Evolutionary conservation across 495 filamentous ascomycete genomes (phyloP).

Genomic region (Xylaria grammica): DNA sequence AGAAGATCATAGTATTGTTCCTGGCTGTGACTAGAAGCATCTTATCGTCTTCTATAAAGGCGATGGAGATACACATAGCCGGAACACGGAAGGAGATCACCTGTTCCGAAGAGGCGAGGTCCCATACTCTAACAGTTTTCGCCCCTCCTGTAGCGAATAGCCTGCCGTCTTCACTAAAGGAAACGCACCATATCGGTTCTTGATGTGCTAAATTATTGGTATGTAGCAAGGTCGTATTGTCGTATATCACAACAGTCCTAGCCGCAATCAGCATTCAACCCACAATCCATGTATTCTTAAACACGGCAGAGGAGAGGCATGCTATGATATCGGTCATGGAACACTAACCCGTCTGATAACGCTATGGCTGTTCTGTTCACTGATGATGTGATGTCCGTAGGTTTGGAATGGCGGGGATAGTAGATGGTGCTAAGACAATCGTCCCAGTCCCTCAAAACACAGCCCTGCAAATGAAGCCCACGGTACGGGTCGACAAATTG

Average conservation of each 20-base stretch:
- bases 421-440: conserved; percentile 35
- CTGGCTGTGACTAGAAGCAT: conserved; percentile 27
- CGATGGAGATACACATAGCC: conserved; percentile 24
- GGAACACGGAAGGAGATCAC: conserved; percentile 25
- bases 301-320: too few relatives aligned
- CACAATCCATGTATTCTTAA: neutral
- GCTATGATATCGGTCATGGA: too few relatives aligned
- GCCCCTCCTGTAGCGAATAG: conserved; percentile 28
- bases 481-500: conserved; percentile 26
- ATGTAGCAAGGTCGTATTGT: conserved; percentile 30
- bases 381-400: conserved; percentile 6
- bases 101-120: conserved; percentile 23
- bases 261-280: neutral
- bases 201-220: conserved; percentile 25
- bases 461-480: conserved; percentile 29
- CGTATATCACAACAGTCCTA: conserved; percentile 30
- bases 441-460: conserved; percentile 30
- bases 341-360: conserved; percentile 6
- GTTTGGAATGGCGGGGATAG: conserved; percentile 25
- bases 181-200: conserved; percentile 26
- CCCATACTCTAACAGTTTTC: conserved; percentile 32
- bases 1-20: conserved; percentile 29
- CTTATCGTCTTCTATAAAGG: conserved; percentile 28
- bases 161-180: conserved; percentile 25
- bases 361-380: conserved; percentile 3